Evolutionary conservation across 2,329 filamentous ascomycete genomes (phyloP), one percentile per base, ranked within the genome.

Genomic region (Ascochyta koolunga): DNA sequence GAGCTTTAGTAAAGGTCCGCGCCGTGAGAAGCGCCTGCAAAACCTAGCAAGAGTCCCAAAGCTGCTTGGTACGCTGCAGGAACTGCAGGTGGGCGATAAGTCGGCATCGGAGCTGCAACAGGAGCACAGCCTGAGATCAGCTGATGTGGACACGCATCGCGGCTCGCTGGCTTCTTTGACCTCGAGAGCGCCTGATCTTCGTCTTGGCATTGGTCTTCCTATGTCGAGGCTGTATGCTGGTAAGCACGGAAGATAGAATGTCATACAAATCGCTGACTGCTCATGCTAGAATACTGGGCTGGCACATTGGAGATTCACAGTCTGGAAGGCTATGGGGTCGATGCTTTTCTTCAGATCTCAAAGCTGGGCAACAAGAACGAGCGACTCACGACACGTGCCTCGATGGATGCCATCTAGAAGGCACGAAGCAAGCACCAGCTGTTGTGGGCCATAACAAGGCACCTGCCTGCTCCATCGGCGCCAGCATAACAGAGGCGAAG

Each of bases 331-430:
- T 98, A 97, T 72, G 95, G 95, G 13, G 91, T 96, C 6, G 95
- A 99, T 78, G 93, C 90, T 0, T 99, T 99, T 70, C 77, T 99
- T 59, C 93, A 98, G 72, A 96, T 99, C 56, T 96, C 91, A 5
- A 96, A 96, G 73, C 81, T 99, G 52, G 95, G 95, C 18, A 99
- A 99, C 74, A 97, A 96, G 81, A 97, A 98, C 70, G 95, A 99
- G 79, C 91, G 96, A 55, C 81, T 99, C 58, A 91, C 83, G 16
- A 82, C 79, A 11, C 71, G 80, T 54, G 80, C 80, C 3, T 78
- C 73, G n/a, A 81, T 82, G 78, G 80, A 82, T 60, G 78, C 79
- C 7, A 74, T 80, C 16, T 80, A 71, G 45, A 33, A 54, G 22
- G 39, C 29, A 15, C 39, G 27, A 27, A 16, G 13, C 6, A 25